Evolutionary conservation across 768 basidiomycete species (phyloP), one percentile per base, ranked within the genome.

Genomic region (Collybiopsis confluens): DNA sequence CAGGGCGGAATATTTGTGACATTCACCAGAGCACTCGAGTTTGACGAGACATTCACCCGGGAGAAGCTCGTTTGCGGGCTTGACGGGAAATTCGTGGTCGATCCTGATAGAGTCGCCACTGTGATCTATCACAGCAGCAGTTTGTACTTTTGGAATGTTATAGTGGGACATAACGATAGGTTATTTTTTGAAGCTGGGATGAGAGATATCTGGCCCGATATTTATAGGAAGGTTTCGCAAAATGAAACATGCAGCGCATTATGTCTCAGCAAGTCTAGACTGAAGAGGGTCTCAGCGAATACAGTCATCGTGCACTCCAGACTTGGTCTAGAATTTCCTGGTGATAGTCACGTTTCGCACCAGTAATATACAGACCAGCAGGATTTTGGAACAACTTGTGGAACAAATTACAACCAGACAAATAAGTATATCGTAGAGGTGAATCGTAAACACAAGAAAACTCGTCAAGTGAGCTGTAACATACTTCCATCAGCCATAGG

Each of bases 21-120:
- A 33, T 26, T 80, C 80, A 58, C 90, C 90, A 7, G 86, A 84
- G 70, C 81, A 85, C 37, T 78, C 75, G 62, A 92, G 74, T 68
- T 88, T 86, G 66, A 92, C 73, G 59, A 92, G 83, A 63, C 85
- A 88, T 68, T 90, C 83, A 45, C 84, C 85, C 0, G 84, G 84
- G 0, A 66, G 69, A 63, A 88, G 85, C 3, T 84, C 72, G 15
- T 73, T 68, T 8, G 76, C 76, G 43, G 74, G 70, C 50, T 69
- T 78, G 58, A 89, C 84, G 16, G 81, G 85, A 54, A 76, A 63
- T 62, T 85, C 76, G 42, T 64, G 49, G 45, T 68, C 66, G 42
- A 78, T 65, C 45, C 71, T 57, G 27, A 77, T 72, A n/a, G 55
- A 27, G 2, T 59, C 62, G 24, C 75, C 74, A 16, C 66, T 62